phyloP scores from a whole-genome alignment of 1,139 yeast species.

The Debaryomyces sp. region DNA sequence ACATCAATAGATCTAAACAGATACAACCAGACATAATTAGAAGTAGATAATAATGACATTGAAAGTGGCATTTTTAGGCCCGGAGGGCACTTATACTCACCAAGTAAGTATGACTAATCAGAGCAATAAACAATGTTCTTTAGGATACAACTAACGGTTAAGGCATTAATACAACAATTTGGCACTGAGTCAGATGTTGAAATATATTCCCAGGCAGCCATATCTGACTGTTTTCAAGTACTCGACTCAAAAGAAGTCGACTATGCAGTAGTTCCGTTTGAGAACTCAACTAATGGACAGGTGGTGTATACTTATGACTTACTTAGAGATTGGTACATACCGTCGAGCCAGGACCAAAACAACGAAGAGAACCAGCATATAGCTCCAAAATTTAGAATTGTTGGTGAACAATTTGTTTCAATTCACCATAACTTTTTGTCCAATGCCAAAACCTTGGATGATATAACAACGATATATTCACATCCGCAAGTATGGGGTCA shows the following conservation, averaged over 20 bases:
- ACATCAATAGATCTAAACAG: background rate
- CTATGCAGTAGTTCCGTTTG: conserved; percentile 86
- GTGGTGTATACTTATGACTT: conserved; percentile 85
- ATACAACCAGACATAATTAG: background rate
- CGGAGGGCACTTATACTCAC: conserved; percentile 88
- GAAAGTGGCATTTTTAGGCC: conserved; percentile 78
- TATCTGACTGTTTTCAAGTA: conserved; percentile 65
- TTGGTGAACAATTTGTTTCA: conserved; percentile 80
- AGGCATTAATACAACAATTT: conserved; percentile 83
- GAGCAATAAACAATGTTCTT: background rate
- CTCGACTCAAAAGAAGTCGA: conserved; percentile 53
- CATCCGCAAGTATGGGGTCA: conserved; percentile 99
- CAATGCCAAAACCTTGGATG: conserved; percentile 42
- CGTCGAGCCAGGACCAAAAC: conserved; percentile 13
- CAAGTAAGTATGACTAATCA: conserved; percentile 52
- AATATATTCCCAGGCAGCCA: conserved; percentile 49
- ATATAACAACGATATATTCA: conserved; percentile 66
- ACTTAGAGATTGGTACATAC: conserved; percentile 63
- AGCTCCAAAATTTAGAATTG: conserved; percentile 47
- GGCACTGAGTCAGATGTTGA: conserved; percentile 40
- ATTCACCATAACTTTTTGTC: conserved; percentile 79
- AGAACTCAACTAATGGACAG: conserved; percentile 93
- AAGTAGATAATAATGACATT: conserved; percentile 15
- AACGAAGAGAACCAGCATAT: conserved; percentile 3
- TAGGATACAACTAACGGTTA: conserved; percentile 13